Evolutionary conservation across 805 yeast genomes (phyloP).

Genomic region (Pichia membranifaciens): DNA sequence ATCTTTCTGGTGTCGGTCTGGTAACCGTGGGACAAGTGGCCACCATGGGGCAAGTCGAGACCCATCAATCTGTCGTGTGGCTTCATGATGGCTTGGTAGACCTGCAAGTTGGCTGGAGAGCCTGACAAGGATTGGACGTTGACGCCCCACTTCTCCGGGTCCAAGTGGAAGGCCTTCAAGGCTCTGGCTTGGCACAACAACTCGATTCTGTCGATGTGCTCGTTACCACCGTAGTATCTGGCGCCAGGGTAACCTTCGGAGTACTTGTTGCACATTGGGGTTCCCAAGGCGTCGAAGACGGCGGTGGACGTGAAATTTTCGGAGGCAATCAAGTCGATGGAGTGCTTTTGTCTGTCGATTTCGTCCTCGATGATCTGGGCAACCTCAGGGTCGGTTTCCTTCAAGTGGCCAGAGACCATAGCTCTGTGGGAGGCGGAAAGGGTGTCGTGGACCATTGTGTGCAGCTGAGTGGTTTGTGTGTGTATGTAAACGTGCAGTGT

Average conservation of each 20-base stretch:
- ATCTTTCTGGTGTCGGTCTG: constrained; percentile 92
- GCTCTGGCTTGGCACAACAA: constrained; percentile 91
- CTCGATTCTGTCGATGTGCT: constrained; percentile 93
- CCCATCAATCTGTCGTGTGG: constrained; percentile 98
- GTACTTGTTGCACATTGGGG: constrained; percentile 97
- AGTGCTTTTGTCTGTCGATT: constrained; percentile 85
- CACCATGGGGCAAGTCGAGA: constrained; percentile 96
- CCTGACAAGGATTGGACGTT: constrained; percentile 96
- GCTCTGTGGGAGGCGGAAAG: constrained; percentile 60
- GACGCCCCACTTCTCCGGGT: constrained; percentile 90
- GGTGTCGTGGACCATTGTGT: constrained; percentile 43
- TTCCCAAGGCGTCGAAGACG: constrained; percentile 93
- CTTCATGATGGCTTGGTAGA: constrained; percentile 89
- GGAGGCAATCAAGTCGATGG: constrained; percentile 90
- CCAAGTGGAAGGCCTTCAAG: constrained; percentile 75
- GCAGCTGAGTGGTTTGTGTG: too few relatives aligned
- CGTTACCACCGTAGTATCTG: constrained; percentile 98
- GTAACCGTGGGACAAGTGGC: constrained; percentile 97
- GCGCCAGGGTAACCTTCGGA: constrained; percentile 99
- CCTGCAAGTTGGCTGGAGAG: constrained; percentile 96
- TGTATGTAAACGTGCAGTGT: too few relatives aligned
- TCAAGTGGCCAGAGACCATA: constrained; percentile 55
- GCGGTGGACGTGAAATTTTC: constrained; percentile 96
- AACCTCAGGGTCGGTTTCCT: constrained; percentile 75
- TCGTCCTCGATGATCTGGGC: constrained; percentile 70